A percentile compares a stretch with the other conserved stretches of the same genome.
These are phyloP conservation scores for Lophiostoma macrostomum DNA, from an alignment of 495 filamentous ascomycete species.

Conservation along the genomic window DNA sequence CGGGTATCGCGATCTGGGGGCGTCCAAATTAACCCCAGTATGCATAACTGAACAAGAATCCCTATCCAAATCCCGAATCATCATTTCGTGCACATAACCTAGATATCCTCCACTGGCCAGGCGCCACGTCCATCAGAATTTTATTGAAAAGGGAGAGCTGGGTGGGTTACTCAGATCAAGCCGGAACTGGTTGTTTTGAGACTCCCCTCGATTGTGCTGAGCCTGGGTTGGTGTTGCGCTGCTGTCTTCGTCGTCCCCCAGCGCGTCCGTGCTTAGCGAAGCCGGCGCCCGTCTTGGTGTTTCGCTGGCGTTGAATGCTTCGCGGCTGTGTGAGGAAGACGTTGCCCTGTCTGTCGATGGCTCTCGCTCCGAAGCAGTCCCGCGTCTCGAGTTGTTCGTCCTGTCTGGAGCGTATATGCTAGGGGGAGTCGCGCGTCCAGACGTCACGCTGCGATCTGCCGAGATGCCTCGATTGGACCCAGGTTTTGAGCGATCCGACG, in stretches of 20 bases:
- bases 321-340: constrained; percentile 30
- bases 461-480: constrained; percentile 19
- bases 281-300: constrained; percentile 18
- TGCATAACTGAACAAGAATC: constrained; percentile 11
- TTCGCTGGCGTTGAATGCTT: constrained; percentile 24
- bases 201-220: constrained; percentile 17
- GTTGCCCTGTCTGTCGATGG: constrained; percentile 25
- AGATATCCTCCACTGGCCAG: background rate
- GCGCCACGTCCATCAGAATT: constrained; percentile 14
- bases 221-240: constrained; percentile 33
- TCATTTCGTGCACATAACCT: constrained; percentile 16
- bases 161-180: constrained; percentile 27
- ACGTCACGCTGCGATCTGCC: constrained; percentile 14
- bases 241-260: constrained; percentile 30
- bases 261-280: constrained; percentile 10
- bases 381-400: constrained; percentile 5
- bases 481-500: constrained; percentile 18
- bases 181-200: constrained; percentile 11
- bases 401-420: constrained; percentile 14
- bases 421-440: constrained; percentile 20
- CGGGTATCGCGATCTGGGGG: constrained; percentile 27
- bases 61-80: constrained; percentile 11
- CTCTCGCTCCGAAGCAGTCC: constrained; percentile 7
- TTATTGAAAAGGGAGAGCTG: constrained; percentile 29
- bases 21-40: constrained; percentile 16